Evolutionary conservation across 306 rosid genomes (phyloP), one percentile per base, ranked within the genome.

Genomic region (Mucuna pruriens): DNA sequence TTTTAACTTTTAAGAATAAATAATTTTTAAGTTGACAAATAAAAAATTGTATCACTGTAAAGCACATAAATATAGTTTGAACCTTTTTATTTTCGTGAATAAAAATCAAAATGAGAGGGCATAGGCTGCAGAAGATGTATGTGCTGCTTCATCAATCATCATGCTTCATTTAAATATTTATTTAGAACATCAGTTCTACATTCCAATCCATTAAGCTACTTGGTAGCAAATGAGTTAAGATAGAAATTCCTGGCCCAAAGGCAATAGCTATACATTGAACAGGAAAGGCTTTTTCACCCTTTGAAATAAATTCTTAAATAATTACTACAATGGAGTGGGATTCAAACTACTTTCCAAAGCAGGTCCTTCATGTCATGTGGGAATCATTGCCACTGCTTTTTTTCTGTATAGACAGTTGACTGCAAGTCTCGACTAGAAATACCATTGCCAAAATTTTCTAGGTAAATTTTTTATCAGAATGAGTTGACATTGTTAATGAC

Each of bases 211-310:
- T 38, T 80, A 29, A 63, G 52, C 25, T 46, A 26, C 10, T 73
- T 49, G 79, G 67, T 46, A 48, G 29, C 54, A 64, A 39, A 51
- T 45, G 26, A 3, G 42, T 52, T 67, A 38, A 45, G 55, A 51
- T 38, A 64, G 46, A 38, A 48, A 73, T 10, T 73, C 80, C 36
- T 26, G 66, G 58, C 57, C 79, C 79, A 73, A 81, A 63, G 46
- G 38, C 42, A 60, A 51, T 7, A 6, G 42, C 67, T 45, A 39
- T n/a, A n/a, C 55, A 11, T 25, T 57, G 26, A 68, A 73, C 64
- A 57, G 26, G 38, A 51, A 23, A n/a, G 7, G 26, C 5, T 26
- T 71, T 49, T 71, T 29, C 45, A 71, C 69, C 39, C 36, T 25
- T 29, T 8, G 5, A 13, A 64, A 46, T 46, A 16, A 71, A 26